Percentiles rank a stretch among this genome's conserved stretches.
These are phyloP conservation scores for Pyricularia pennisetigena DNA, from an alignment of 2,329 filamentous ascomycete genomes.

Conservation along the genomic window DNA sequence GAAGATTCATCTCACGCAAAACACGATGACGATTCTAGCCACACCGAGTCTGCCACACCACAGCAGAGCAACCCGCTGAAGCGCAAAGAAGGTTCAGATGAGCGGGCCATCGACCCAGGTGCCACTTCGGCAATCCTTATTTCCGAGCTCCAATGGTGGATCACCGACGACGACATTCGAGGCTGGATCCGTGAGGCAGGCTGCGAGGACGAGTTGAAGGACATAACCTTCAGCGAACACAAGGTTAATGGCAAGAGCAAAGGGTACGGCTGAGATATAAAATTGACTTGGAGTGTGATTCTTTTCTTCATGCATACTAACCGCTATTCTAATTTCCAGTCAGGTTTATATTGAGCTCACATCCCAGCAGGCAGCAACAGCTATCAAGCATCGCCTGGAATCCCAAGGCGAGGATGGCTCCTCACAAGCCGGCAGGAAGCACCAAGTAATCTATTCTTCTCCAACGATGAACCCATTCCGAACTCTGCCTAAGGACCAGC, in stretches of 20 bases:
- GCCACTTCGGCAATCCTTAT: slow-evolving; percentile 69
- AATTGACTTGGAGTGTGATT: background rate
- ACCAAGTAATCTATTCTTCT: slow-evolving; percentile 64
- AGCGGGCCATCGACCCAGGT: slow-evolving; percentile 46
- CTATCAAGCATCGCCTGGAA: slow-evolving; percentile 75
- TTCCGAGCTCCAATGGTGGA: slow-evolving; percentile 94
- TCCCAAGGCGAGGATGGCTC: slow-evolving; percentile 40
- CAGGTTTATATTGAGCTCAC: slow-evolving; percentile 80
- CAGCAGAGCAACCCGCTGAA: slow-evolving; percentile 46
- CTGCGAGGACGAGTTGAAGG: slow-evolving; percentile 76
- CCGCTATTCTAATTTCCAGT: slow-evolving; percentile 21
- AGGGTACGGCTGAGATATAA: slow-evolving; percentile 51
- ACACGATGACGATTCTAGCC: slow-evolving; percentile 20
- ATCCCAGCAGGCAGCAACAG: slow-evolving; percentile 75
- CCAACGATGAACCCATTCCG: slow-evolving; percentile 79
- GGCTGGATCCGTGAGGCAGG: slow-evolving; percentile 74
- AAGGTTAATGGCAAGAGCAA: slow-evolving; percentile 99
- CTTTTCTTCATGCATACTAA: background rate
- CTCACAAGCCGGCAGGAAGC: slow-evolving; percentile 55
- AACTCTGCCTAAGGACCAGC: slow-evolving; percentile 82
- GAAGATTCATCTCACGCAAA: slow-evolving; percentile 22
- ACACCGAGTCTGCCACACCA: slow-evolving; percentile 14
- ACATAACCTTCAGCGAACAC: slow-evolving; percentile 95
- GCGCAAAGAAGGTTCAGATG: slow-evolving; percentile 50
- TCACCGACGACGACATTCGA: slow-evolving; percentile 87